Evolutionary conservation across 306 rosid species (phyloP).

Genomic region (Luffa acutangula): DNA sequence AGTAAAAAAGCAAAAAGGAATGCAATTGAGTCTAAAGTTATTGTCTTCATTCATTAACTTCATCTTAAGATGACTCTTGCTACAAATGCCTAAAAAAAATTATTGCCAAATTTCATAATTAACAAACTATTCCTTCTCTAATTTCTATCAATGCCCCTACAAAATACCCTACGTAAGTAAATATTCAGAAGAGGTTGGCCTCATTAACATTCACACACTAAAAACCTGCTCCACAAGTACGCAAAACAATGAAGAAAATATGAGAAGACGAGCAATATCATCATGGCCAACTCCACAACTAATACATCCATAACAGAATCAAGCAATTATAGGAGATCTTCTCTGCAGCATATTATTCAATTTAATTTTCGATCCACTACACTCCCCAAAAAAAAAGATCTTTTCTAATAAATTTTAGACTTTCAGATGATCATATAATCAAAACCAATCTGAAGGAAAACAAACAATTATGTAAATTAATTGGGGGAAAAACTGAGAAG

Average conservation of each 20-base stretch:
- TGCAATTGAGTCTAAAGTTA: neutral
- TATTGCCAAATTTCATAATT: neutral
- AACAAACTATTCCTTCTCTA: neutral
- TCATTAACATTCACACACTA: neutral
- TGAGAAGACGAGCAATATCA: neutral
- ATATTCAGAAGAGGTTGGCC: neutral
- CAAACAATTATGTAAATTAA: neutral
- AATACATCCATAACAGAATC: neutral
- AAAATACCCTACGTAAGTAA: neutral
- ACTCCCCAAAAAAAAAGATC: neutral
- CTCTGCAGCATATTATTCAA: neutral
- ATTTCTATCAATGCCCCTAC: neutral
- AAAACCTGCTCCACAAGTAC: neutral
- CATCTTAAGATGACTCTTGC: neutral
- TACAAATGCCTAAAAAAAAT: neutral
- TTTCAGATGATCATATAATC: neutral
- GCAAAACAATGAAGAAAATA: neutral
- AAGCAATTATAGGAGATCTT: neutral
- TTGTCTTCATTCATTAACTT: neutral
- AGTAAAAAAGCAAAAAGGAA: neutral
- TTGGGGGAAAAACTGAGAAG: neutral
- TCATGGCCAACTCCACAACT: neutral
- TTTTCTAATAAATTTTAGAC: neutral
- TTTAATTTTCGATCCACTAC: neutral
- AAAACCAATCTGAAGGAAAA: neutral